phyloP scores from a whole-genome alignment of 805 yeast genomes.

The Kazachstania taianensis region DNA sequence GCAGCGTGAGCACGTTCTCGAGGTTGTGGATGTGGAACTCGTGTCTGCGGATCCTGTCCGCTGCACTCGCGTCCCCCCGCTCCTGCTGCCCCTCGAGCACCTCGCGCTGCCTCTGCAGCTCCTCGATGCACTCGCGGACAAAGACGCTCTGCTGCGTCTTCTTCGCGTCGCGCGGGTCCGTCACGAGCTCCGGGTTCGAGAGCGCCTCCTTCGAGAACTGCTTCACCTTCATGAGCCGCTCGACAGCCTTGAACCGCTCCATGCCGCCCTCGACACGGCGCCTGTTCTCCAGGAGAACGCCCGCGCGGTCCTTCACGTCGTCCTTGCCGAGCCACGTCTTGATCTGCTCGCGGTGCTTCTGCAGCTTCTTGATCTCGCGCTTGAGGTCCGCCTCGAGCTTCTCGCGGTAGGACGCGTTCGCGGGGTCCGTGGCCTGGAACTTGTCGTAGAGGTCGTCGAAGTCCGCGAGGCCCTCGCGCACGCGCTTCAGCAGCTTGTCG shows the following conservation, averaged over 20 bases:
- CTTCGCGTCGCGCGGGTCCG: constrained; percentile 72
- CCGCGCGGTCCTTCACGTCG: constrained; percentile 83
- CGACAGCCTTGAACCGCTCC: constrained; percentile 94
- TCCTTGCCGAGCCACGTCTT: constrained; percentile 89
- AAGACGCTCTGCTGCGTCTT: constrained; percentile 65
- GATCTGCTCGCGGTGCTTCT: constrained; percentile 87
- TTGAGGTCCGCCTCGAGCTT: constrained; percentile 86
- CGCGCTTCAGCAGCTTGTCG: constrained; percentile 87
- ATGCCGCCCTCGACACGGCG: constrained; percentile 63
- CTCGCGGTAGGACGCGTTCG: constrained; percentile 78
- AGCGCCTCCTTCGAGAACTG: constrained; percentile 91
- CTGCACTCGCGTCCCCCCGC: neutral
- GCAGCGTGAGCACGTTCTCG: constrained; percentile 63
- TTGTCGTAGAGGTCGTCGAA: constrained; percentile 84
- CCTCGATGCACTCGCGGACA: constrained; percentile 62
- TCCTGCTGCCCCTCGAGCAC: constrained; percentile 44
- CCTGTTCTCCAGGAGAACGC: constrained; percentile 62
- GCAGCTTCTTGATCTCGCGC: constrained; percentile 89
- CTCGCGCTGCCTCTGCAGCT: constrained; percentile 72
- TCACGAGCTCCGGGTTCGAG: constrained; percentile 50
- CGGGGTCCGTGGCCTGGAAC: constrained; percentile 57
- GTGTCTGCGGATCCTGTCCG: constrained; percentile 57
- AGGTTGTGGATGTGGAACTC: constrained; percentile 67
- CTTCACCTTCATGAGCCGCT: constrained; percentile 84
- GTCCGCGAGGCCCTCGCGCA: constrained; percentile 78